phyloP scores from a whole-genome alignment of 495 filamentous ascomycete species.

The Cetradonia linearis region DNA sequence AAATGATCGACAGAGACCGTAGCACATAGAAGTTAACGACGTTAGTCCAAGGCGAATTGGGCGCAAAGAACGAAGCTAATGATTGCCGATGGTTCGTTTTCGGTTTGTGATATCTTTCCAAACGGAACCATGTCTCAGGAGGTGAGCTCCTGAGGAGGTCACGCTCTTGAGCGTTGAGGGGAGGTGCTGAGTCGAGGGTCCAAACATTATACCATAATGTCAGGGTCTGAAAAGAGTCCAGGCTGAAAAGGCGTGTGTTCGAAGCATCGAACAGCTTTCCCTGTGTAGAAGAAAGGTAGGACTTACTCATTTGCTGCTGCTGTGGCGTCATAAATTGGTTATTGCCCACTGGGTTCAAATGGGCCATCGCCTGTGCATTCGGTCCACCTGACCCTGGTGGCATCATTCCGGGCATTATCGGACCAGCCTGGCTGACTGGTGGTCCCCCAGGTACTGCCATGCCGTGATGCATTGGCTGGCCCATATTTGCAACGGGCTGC shows the following conservation, averaged over 20 bases:
- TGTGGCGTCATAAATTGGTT: conserved; percentile 48
- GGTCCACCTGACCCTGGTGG: conserved; percentile 54
- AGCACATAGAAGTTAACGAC: background rate
- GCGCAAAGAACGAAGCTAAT: background rate
- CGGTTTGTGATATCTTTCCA: background rate
- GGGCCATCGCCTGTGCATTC: conserved; percentile 69
- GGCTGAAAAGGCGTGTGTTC: background rate
- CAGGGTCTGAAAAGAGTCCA: too few relatives aligned
- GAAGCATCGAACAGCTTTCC: background rate
- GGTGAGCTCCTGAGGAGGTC: background rate
- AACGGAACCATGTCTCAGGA: background rate
- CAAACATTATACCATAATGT: background rate
- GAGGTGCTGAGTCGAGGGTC: background rate
- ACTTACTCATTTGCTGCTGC: conserved; percentile 35
- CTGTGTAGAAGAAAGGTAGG: background rate
- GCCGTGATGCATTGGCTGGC: conserved; percentile 71
- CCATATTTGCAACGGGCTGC: conserved; percentile 47
- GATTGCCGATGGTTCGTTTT: background rate
- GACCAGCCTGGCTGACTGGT: conserved; percentile 68
- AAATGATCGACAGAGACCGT: conserved; percentile 18
- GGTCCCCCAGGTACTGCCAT: conserved; percentile 70
- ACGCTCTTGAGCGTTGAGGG: background rate
- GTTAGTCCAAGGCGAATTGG: background rate
- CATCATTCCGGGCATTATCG: conserved; percentile 75
- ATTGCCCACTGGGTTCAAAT: conserved; percentile 51